These are phyloP conservation scores for Leccinum disarticulatum DNA, from an alignment of 768 basidiomycete species.

Conservation along the genomic window DNA sequence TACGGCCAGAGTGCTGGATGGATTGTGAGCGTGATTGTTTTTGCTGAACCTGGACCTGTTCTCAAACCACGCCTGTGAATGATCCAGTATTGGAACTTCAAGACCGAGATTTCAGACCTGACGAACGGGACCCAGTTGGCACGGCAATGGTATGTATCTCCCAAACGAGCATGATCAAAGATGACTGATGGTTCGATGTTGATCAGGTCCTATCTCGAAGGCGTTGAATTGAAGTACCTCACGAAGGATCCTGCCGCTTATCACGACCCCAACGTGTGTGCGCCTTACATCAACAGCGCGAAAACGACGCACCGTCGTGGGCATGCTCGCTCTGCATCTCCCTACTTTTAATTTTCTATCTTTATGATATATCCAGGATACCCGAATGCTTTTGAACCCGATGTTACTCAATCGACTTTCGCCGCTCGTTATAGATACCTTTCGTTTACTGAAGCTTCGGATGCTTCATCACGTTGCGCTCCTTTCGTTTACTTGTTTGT, in stretches of 20 bases:
- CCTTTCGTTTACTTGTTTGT: neutral
- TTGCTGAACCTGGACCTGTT: neutral
- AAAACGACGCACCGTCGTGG: neutral
- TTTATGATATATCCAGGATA: neutral
- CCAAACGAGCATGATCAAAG: neutral
- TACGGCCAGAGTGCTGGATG: constrained; percentile 64
- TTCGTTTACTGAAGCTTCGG: neutral
- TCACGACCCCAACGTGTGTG: constrained; percentile 64
- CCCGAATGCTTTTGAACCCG: neutral
- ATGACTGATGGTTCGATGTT: neutral
- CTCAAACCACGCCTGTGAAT: neutral
- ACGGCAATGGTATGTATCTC: neutral
- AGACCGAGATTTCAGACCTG: neutral
- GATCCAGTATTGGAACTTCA: neutral
- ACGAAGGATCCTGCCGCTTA: constrained; percentile 59
- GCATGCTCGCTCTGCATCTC: neutral
- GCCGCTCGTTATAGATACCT: neutral
- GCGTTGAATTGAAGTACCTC: constrained; percentile 55
- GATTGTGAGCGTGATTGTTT: constrained; percentile 47
- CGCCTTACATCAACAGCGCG: constrained; percentile 39
- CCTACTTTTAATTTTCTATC: neutral
- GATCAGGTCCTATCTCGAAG: constrained; percentile 69
- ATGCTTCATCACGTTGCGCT: neutral
- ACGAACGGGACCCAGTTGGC: neutral
- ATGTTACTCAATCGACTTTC: neutral